phyloP scores from a whole-genome alignment of 805 yeast genomes.

The Saccharomyces eubayanus region DNA sequence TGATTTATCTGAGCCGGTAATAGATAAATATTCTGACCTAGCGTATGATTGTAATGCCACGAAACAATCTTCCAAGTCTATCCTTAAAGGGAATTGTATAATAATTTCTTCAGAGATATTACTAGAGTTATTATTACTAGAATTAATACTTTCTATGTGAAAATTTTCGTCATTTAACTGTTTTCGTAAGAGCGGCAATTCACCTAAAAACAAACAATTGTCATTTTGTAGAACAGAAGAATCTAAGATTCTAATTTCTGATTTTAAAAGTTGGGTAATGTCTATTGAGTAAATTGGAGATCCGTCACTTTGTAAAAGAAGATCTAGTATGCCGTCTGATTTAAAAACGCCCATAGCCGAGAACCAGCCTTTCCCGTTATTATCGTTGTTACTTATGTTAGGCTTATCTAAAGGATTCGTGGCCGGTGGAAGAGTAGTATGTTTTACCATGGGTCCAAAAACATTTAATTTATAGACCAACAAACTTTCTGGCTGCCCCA shows the following conservation, averaged over 20 bases:
- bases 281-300: conserved; percentile 51
- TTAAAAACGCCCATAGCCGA: conserved; percentile 61
- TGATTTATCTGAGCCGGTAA: conserved; percentile 24
- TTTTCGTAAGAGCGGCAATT: conserved; percentile 44
- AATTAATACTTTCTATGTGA: not conserved
- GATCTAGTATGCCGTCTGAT: conserved; percentile 53
- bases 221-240: conserved; percentile 53
- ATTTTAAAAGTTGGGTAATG: conserved; percentile 41
- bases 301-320: conserved; percentile 59
- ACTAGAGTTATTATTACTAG: conserved; percentile 22
- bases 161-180: conserved; percentile 8
- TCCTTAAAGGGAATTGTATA: conserved; percentile 55
- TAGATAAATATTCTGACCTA: conserved; percentile 38
- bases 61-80: conserved; percentile 71
- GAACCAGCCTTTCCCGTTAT: conserved; percentile 53
- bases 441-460: conserved; percentile 45
- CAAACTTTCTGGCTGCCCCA: conserved; percentile 30
- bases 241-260: conserved; percentile 59
- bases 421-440: conserved; percentile 12
- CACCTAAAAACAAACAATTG: conserved; percentile 51
- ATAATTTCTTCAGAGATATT: conserved; percentile 29
- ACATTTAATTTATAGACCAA: conserved; percentile 59
- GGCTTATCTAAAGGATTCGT: not conserved
- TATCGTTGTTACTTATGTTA: not conserved
- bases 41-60: conserved; percentile 60